phyloP scores from a whole-genome alignment of 2,329 filamentous ascomycete species.

The Didymella pomorum region DNA sequence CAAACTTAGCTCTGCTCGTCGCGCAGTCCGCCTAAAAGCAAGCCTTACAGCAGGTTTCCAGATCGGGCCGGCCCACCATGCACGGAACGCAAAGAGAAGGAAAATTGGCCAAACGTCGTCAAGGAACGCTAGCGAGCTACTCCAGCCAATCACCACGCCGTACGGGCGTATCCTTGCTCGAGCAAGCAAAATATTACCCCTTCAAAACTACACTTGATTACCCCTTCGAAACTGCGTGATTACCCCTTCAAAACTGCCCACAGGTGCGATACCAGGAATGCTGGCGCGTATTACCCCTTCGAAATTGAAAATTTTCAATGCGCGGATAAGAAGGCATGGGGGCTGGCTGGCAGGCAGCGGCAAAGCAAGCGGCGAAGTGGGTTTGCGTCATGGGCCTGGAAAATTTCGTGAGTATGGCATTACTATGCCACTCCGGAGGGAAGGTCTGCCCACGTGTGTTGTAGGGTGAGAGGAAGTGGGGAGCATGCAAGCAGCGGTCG shows the following conservation, averaged over 20 bases:
- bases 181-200: slow-evolving; percentile 17
- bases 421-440: neutral
- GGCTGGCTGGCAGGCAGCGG: neutral
- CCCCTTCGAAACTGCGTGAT: slow-evolving; percentile 40
- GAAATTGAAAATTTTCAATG: slow-evolving; percentile 46
- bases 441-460: slow-evolving; percentile 4
- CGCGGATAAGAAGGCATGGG: slow-evolving; percentile 6
- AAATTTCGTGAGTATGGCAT: slow-evolving; percentile 9
- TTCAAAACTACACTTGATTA: slow-evolving; percentile 32
- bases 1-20: neutral
- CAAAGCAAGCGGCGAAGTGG: neutral
- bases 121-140: neutral
- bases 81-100: neutral
- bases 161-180: neutral
- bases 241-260: slow-evolving; percentile 24
- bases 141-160: slow-evolving; percentile 22
- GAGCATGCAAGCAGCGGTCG: neutral
- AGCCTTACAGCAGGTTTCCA: slow-evolving; percentile 14
- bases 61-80: slow-evolving; percentile 26
- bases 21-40: neutral
- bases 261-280: neutral
- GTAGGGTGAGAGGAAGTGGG: neutral
- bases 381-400: slow-evolving; percentile 9
- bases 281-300: slow-evolving; percentile 44
- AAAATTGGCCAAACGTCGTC: neutral